phyloP scores from a whole-genome alignment of 2,329 filamentous ascomycete species.

The Aciculosporium take region DNA sequence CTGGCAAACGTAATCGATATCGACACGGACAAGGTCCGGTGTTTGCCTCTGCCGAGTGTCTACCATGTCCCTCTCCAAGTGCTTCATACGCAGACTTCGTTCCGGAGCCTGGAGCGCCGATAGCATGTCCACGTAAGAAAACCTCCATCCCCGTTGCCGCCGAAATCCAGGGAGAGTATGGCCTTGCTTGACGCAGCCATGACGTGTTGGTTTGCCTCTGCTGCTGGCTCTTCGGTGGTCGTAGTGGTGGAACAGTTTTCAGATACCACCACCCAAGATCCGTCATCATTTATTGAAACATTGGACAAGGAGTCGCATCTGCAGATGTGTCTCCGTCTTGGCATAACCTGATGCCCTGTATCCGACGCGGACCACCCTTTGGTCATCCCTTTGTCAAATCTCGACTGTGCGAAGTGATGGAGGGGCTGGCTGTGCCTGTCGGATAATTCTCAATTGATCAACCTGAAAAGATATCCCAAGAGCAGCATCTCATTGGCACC shows the following conservation, averaged over 20 bases:
- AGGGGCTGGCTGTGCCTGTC: not conserved
- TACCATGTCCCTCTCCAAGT: not conserved
- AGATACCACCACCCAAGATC: too few species aligned
- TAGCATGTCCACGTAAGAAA: too few species aligned
- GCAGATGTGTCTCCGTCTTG: too few species aligned
- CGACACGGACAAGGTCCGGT: constrained; percentile 1
- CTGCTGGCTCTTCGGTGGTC: not conserved
- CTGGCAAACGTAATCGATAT: not conserved
- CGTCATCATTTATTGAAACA: too few species aligned
- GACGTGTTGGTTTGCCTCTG: not conserved
- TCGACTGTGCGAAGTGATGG: too few species aligned
- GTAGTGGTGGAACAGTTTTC: not conserved
- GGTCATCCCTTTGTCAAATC: too few species aligned
- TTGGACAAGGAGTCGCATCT: too few species aligned
- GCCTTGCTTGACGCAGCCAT: not conserved
- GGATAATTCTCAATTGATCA: not conserved
- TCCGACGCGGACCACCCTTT: too few species aligned
- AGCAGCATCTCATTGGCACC: not conserved
- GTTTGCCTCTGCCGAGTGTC: not conserved
- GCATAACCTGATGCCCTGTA: too few species aligned
- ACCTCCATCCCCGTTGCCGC: too few species aligned
- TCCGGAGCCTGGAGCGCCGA: not conserved
- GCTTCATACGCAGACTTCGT: not conserved
- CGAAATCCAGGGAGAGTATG: too few species aligned
- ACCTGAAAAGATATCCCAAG: not conserved